phyloP scores from a whole-genome alignment of 2,329 filamentous ascomycete species.

The Coniochaeta pulveracea region DNA sequence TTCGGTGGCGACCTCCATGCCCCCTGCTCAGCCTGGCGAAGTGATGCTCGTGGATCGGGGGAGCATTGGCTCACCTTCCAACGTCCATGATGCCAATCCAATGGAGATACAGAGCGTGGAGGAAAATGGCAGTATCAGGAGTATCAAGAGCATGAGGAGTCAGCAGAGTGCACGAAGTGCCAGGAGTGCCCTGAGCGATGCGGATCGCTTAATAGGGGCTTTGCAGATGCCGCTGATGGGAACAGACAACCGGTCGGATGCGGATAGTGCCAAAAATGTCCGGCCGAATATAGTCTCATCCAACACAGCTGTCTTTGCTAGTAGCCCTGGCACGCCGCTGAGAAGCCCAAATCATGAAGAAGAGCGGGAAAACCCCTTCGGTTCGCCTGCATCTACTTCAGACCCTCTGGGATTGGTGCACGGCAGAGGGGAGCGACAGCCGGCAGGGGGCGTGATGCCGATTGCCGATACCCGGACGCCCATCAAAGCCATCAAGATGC shows the following conservation, averaged over 20 bases:
- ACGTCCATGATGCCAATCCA: conserved; percentile 5
- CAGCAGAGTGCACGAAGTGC: conserved; percentile 26
- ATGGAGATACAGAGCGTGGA: conserved; percentile 20
- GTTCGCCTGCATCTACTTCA: not conserved
- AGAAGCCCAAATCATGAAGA: too few species aligned
- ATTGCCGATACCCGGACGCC: conserved; percentile 33
- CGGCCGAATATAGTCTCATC: too few species aligned
- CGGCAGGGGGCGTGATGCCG: conserved; percentile 19
- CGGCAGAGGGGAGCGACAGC: not conserved
- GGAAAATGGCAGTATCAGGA: conserved; percentile 26
- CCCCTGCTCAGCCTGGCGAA: conserved; percentile 33
- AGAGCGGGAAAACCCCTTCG: not conserved
- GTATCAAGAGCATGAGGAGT: conserved; percentile 32
- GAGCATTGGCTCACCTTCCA: conserved; percentile 12
- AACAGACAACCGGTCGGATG: conserved; percentile 13
- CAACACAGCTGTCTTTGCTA: too few species aligned
- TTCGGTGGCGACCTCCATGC: conserved; percentile 19
- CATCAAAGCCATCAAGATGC: conserved; percentile 34
- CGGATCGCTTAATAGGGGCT: conserved; percentile 61
- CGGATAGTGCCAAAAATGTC: conserved; percentile 3
- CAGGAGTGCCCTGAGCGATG: conserved; percentile 37
- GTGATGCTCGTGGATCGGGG: conserved; percentile 48
- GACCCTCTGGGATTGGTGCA: not conserved
- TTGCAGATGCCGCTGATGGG: conserved; percentile 49
- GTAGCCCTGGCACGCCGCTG: too few species aligned